Evolutionary conservation across 805 yeast genomes (phyloP).

Genomic region (Starmerella vaccinii): DNA sequence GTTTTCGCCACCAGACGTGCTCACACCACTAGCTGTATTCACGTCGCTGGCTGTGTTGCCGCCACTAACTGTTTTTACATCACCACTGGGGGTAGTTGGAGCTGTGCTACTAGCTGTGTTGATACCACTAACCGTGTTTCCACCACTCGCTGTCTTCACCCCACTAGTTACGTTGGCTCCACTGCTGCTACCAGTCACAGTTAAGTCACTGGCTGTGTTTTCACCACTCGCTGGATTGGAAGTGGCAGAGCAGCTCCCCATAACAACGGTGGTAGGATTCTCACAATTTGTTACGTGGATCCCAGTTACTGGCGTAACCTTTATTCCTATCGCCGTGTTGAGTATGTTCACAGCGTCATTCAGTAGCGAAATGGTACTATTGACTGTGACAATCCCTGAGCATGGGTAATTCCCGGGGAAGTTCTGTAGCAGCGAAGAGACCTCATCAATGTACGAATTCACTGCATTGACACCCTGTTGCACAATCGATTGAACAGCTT

Average conservation of each 20-base stretch:
- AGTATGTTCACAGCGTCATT: not conserved
- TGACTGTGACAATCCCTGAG: not conserved
- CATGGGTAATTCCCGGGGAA: slow-evolving; percentile 3
- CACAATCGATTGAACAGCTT: not conserved
- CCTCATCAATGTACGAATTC: not conserved
- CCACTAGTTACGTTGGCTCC: no score
- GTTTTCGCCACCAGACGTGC: no score
- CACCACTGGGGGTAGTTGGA: no score
- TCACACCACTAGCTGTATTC: no score
- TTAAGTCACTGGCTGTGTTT: no score
- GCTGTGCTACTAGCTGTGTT: no score
- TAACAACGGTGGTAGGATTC: not conserved
- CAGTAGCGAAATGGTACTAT: not conserved
- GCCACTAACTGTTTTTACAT: no score
- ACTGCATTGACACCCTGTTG: not conserved
- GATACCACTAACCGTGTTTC: no score
- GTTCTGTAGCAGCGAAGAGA: not conserved
- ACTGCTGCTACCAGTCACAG: no score
- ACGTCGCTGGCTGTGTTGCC: no score
- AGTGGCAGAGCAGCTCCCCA: not conserved
- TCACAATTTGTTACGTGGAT: not conserved
- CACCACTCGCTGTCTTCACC: no score
- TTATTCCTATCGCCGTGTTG: not conserved
- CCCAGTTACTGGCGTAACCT: not conserved
- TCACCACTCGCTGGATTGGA: no score